Percentiles rank a stretch among this genome's conserved stretches.
Evolutionary conservation across 345 rosid species (phyloP).

Genomic region (Aethionema arabicum): DNA sequence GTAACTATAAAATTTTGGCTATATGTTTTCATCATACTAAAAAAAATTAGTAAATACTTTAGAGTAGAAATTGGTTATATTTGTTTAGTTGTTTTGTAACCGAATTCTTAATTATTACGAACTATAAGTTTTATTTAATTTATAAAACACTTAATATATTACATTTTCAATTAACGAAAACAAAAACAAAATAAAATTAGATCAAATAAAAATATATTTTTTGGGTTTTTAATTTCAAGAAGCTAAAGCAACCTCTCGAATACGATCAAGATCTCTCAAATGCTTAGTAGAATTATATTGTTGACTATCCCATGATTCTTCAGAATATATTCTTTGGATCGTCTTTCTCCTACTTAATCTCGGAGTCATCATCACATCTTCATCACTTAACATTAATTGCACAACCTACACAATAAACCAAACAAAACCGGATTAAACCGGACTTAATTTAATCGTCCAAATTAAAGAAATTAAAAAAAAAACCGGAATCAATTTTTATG

Average conservation of each 20-base stretch:
- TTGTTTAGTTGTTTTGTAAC: conserved; percentile 1
- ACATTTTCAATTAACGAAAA: conserved; percentile 1
- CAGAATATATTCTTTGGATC: conserved; percentile 65
- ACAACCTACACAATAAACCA: conserved; percentile 48
- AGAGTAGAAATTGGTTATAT: too few species aligned
- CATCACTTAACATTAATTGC: conserved; percentile 63
- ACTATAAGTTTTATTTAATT: background rate
- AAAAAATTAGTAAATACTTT: too few species aligned
- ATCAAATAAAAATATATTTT: background rate
- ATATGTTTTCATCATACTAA: too few species aligned
- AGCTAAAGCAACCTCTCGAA: conserved; percentile 62
- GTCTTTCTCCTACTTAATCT: conserved; percentile 36
- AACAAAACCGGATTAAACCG: background rate
- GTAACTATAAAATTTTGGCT: too few species aligned
- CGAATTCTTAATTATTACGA: background rate
- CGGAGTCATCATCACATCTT: conserved; percentile 32
- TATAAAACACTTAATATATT: background rate
- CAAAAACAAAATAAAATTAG: background rate
- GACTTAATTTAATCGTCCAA: background rate
- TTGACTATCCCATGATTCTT: conserved; percentile 58
- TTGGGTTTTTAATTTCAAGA: conserved; percentile 31
- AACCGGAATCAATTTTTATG: conserved; percentile 3
- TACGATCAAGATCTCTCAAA: conserved; percentile 52
- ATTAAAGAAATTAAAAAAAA: too few species aligned
- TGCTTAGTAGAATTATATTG: conserved; percentile 80